phyloP scores from a whole-genome alignment of 768 basidiomycete species.

The Boletus rubroflammeus region DNA sequence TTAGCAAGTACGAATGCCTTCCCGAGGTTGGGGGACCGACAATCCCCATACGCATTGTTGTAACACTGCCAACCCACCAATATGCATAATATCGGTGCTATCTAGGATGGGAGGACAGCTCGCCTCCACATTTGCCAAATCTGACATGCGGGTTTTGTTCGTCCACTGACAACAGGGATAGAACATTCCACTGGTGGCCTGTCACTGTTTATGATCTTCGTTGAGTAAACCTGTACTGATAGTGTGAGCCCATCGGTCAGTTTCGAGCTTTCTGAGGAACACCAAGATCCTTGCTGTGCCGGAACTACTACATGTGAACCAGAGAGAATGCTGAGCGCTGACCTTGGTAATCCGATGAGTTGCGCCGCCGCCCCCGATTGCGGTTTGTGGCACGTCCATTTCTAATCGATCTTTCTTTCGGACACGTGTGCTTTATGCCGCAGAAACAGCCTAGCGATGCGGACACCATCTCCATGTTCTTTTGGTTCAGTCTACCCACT shows the following conservation, averaged over 20 bases:
- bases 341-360: background rate
- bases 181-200: background rate
- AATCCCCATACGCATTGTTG: conserved; percentile 42
- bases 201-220: background rate
- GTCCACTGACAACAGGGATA: background rate
- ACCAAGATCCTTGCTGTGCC: background rate
- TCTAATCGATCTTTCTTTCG: conserved; percentile 6
- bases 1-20: conserved; percentile 78
- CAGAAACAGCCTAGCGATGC: background rate
- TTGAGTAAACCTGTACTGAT: background rate
- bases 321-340: background rate
- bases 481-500: background rate
- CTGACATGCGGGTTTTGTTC: background rate
- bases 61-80: conserved; percentile 3
- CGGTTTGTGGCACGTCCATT: background rate
- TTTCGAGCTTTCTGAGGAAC: background rate
- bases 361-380: background rate
- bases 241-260: background rate
- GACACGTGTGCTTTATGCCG: background rate
- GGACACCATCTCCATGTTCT: background rate
- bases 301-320: too few relatives aligned
- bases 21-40: conserved; percentile 65
- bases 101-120: background rate
- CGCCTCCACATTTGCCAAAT: background rate
- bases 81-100: background rate